Evolutionary conservation across 768 basidiomycete genomes (phyloP), one percentile per base, ranked within the genome.

Genomic region (Termitomyces heimii): DNA sequence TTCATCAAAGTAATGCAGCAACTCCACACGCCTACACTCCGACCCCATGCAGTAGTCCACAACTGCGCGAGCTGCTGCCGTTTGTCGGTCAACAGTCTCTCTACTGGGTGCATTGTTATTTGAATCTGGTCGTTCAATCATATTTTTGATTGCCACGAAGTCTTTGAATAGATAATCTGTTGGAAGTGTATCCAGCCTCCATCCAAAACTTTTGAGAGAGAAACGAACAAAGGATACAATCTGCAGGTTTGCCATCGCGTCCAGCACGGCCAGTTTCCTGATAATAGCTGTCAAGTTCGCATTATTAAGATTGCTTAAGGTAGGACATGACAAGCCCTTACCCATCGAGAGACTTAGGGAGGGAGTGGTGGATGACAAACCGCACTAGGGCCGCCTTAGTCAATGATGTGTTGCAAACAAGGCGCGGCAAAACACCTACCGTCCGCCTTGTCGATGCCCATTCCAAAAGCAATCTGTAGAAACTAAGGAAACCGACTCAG

Each of bases 221-320:
- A 14, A 13, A 72, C 86, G 66, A 68, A 96, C 93, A 94, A 12
- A 98, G 81, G 13, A 97, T 70, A 70, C 97, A 99, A 51, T 89
- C 84, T 0, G 97, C 87, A 1, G 83, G 80, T 62, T 80, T 69
- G 5, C 92, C 93, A 66, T 99, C 97, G 57, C 97, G 83, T 5
- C 97, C 97, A 18, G 95, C 97, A 56, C 97, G 85, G 6, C 97
- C 97, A 0, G 96, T 98, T 73, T 99, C 97, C 74, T 98, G 94
- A 65, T 94, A 94, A 66, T 91, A 91, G 2, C 89, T 91, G 31
- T 10, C 49, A 56, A 47, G 44, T 44, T n/a, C 13, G 28, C 12
- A 32, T 54, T 8, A 56, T 37, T 64, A 56, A 53, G 55, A 47
- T 13, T 16, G 42, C 44, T 13, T 35, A 53, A 22, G 43, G 35